Evolutionary conservation across 768 basidiomycete species (phyloP).

Genomic region (Suillus subluteus): DNA sequence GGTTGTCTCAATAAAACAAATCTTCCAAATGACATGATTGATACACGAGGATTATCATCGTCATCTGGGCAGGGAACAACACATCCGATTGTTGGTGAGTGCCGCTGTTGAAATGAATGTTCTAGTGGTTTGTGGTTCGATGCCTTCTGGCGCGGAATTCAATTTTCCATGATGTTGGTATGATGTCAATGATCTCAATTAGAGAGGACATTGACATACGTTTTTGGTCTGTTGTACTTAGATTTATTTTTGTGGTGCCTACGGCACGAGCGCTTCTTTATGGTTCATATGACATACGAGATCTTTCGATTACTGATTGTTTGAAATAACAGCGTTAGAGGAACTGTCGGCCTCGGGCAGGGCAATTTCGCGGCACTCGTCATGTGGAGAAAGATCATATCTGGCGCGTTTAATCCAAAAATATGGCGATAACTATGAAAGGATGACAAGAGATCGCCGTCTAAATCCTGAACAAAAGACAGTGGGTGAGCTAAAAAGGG

Average conservation of each 20-base stretch:
- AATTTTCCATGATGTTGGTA: background rate
- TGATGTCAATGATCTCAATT: slow-evolving; percentile 3
- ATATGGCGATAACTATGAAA: slow-evolving; percentile 71
- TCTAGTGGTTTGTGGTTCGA: background rate
- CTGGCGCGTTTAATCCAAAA: slow-evolving; percentile 66
- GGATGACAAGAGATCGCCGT: slow-evolving; percentile 80
- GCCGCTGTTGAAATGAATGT: background rate
- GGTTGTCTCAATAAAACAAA: background rate
- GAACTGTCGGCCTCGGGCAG: slow-evolving; percentile 52
- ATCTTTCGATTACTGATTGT: slow-evolving; percentile 9
- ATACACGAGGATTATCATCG: background rate
- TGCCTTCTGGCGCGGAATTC: background rate
- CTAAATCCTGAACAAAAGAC: slow-evolving; percentile 87
- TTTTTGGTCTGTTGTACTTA: background rate
- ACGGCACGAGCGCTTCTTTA: slow-evolving; percentile 2
- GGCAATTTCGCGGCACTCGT: slow-evolving; percentile 61
- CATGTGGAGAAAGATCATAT: slow-evolving; percentile 69
- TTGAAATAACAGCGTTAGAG: slow-evolving; percentile 59
- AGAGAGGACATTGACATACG: background rate
- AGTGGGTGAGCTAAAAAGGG: slow-evolving; percentile 71
- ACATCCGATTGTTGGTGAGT: background rate
- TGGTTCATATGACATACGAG: background rate
- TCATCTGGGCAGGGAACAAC: background rate
- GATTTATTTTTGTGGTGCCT: slow-evolving; percentile 9
- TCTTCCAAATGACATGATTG: background rate